A percentile compares a stretch with the other conserved stretches of the same genome.
Conservation (phyloP, 2,329 filamentous ascomycete genomes). For the Fusarium illudens region DNA sequence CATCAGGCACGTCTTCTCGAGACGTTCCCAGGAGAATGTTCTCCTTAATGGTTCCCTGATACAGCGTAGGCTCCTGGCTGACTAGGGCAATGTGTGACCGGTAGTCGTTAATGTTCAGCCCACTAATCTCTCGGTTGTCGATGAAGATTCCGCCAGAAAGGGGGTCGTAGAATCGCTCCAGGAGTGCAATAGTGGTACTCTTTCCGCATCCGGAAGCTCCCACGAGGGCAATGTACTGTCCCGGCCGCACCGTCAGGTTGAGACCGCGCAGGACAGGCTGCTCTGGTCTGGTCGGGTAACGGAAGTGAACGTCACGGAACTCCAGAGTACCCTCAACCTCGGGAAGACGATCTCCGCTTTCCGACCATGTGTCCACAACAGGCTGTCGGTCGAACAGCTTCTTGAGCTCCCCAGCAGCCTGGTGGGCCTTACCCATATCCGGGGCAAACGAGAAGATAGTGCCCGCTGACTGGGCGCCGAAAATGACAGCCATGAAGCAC, state of each 20-base stretch:
- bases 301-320: constrained; percentile 92
- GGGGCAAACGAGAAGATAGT: constrained; percentile 89
- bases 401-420: constrained; percentile 83
- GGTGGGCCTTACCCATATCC: constrained; percentile 92
- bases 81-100: constrained; percentile 86
- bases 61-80: constrained; percentile 92
- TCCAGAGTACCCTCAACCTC: constrained; percentile 80
- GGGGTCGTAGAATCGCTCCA: constrained; percentile 96
- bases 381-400: constrained; percentile 84
- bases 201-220: constrained; percentile 96
- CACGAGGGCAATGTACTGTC: constrained; percentile 87
- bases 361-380: constrained; percentile 81
- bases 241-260: constrained; percentile 76
- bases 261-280: constrained; percentile 91
- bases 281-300: constrained; percentile 89
- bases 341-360: constrained; percentile 69
- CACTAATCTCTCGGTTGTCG: constrained; percentile 83
- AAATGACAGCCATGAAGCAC: constrained; percentile 87
- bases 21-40: constrained; percentile 86
- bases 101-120: constrained; percentile 86
- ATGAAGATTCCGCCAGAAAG: constrained; percentile 81
- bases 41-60: constrained; percentile 89
- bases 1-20: constrained; percentile 72
- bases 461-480: constrained; percentile 90
- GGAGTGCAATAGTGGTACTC: constrained; percentile 87